Evolutionary conservation across 805 yeast genomes (phyloP), one percentile per base, ranked within the genome.

Genomic region (Ogataea pini): DNA sequence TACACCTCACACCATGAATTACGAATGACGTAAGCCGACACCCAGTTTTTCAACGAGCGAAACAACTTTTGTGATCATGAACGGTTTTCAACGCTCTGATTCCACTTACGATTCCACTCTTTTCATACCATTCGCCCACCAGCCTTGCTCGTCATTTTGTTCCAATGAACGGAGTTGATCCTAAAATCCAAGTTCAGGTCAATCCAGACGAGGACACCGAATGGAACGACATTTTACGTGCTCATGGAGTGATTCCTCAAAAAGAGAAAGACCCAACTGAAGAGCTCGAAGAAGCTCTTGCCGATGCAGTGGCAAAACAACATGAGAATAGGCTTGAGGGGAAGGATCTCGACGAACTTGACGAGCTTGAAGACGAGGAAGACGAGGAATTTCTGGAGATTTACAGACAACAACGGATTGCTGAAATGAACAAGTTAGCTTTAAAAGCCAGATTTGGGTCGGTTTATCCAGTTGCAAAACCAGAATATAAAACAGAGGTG

Each of bases 141-240:
- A 7, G 13, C 6, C 9, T n/a, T n/a, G 18, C 34, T n/a, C 18
- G 17, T 9, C 6, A n/a, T 31, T n/a, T 12, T n/a, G 9, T n/a
- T 16, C n/a, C 18, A 33, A 50, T 50, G 54, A 47, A 50, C 44
- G 36, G 54, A 18, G 51, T 60, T 42, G 83, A 81, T 50, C 80
- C 82, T 28, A 78, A 84, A 71, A 75, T 86, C 46, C 89, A 83
- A 56, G 90, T 90, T 42, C 89, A 90, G 68, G 96, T 91, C 46
- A 91, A 94, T 68, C 97, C 96, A 29, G 80, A 79, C 52, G 99
- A 94, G 68, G 99, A 94, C 65, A 94, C 99, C 0, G 99, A 94
- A 67, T 94, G 99, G 99, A 94, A 94, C 64, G 99, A 94, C 67
- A 90, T 94, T 56, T 75, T 94, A 38, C 75, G 99, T 55, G 78